Evolutionary conservation across 352 stramenopile genomes (phyloP), one percentile per base, ranked within the genome.

Genomic region (Globisporangium uncinulatum): DNA sequence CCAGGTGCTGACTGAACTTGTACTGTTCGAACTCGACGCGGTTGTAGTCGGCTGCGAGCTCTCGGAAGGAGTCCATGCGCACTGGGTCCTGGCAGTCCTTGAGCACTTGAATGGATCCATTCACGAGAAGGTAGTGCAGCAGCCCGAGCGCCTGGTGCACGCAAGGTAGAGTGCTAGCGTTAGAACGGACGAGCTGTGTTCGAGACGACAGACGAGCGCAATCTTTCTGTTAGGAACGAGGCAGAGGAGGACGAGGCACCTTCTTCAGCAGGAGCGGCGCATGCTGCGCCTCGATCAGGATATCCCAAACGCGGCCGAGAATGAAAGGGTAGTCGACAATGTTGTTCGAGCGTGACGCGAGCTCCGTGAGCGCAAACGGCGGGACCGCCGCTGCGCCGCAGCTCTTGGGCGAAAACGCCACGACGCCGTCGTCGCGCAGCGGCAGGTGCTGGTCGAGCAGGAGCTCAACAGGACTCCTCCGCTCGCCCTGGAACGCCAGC

Each of bases 321-420:
- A 93, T 93, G 65, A 73, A 83, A 11, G 74, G 74, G 53, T 82
- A 87, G 60, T 93, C 83, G 4, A 91, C 79, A 15, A 87, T 67
- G 54, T 92, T 92, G 42, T 75, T 71, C 3, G 78, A 88, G 32
- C 80, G 66, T 4, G 80, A 79, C 5, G 79, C 74, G 39, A 93
- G 62, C 34, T 91, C 79, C 24, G 73, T 80, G 60, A 90, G 62
- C 13, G 73, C 66, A 17, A 56, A 75, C 8, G 77, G 86, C 19
- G 82, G 77, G 37, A 88, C 73, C 2, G 67, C 74, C 0, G 69
- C 58, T 0, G 52, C 39, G 9, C 61, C 64, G 42, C 69, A 69
- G 36, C 63, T 76, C 49, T 73, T 85, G 13, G 61, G 44, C 10
- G 66, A 70, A 32, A 86, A 83, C 51, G 66, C 67, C 34, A 86